Evolutionary conservation across 169 alveolate species (phyloP).

Genomic region (Plasmodium knowlesi): DNA sequence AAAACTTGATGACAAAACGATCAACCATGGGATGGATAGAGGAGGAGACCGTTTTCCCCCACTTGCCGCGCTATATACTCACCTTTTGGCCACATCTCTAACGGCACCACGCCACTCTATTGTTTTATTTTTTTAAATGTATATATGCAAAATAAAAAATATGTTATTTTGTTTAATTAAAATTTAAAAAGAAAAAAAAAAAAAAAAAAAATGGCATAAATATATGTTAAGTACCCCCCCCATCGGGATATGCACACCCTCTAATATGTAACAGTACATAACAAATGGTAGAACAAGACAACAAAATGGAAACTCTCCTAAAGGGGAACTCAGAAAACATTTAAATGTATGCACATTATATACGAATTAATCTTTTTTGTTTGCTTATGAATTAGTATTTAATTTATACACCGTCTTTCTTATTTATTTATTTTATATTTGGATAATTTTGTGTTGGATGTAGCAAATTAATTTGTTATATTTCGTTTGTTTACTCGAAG

Average conservation of each 20-base stretch:
- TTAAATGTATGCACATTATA: neutral
- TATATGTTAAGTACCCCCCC: neutral
- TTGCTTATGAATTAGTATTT: neutral
- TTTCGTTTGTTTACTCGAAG: neutral
- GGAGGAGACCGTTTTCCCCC: neutral
- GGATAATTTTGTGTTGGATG: neutral
- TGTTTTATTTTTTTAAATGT: constrained; percentile 3
- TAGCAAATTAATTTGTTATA: neutral
- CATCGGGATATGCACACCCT: neutral
- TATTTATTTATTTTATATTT: neutral
- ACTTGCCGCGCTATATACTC: neutral
- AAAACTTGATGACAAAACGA: neutral
- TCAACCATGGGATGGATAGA: neutral
- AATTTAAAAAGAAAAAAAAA: neutral
- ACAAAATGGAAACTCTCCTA: neutral
- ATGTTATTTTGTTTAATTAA: neutral
- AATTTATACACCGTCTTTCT: neutral
- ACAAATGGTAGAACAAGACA: neutral
- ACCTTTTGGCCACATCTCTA: neutral
- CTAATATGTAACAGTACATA: neutral
- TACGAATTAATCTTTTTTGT: neutral
- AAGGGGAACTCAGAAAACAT: neutral
- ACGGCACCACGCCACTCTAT: neutral
- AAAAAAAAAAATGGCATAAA: neutral
- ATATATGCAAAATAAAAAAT: neutral